phyloP scores from a whole-genome alignment of 306 rosid species.

The Trifolium fragiferum region DNA sequence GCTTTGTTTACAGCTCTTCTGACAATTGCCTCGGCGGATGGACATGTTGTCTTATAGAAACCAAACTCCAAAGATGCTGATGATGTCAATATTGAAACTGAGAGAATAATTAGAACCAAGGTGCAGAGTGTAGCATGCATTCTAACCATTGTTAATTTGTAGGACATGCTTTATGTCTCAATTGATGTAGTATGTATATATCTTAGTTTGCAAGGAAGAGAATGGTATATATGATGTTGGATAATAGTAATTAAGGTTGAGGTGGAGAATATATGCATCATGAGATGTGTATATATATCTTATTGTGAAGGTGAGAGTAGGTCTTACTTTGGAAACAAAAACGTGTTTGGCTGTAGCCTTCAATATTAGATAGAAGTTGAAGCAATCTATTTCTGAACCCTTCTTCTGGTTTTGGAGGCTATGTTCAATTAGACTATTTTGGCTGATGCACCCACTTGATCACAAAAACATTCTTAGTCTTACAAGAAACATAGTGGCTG shows the following conservation, averaged over 20 bases:
- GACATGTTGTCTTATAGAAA: constrained; percentile 46
- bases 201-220: background rate
- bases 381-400: constrained; percentile 40
- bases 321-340: constrained; percentile 40
- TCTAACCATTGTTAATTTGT: constrained; percentile 18
- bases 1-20: constrained; percentile 51
- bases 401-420: constrained; percentile 6
- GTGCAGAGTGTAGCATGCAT: constrained; percentile 15
- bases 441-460: too few species aligned
- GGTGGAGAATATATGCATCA: background rate
- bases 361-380: background rate
- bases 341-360: constrained; percentile 41
- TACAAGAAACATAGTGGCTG: too few species aligned
- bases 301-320: constrained; percentile 33
- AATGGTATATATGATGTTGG: background rate
- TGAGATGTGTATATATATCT: constrained; percentile 1
- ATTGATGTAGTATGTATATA: background rate
- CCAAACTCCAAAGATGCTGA: constrained; percentile 44
- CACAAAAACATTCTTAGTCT: too few species aligned
- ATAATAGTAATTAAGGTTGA: background rate
- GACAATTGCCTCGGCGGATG: constrained; percentile 50
- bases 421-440: too few species aligned
- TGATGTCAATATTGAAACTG: constrained; percentile 30
- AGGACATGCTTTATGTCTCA: background rate
- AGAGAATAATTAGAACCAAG: constrained; percentile 41